These are phyloP conservation scores for Melanogaster broomeanus DNA, from an alignment of 768 basidiomycete genomes.

Conservation along the genomic window DNA sequence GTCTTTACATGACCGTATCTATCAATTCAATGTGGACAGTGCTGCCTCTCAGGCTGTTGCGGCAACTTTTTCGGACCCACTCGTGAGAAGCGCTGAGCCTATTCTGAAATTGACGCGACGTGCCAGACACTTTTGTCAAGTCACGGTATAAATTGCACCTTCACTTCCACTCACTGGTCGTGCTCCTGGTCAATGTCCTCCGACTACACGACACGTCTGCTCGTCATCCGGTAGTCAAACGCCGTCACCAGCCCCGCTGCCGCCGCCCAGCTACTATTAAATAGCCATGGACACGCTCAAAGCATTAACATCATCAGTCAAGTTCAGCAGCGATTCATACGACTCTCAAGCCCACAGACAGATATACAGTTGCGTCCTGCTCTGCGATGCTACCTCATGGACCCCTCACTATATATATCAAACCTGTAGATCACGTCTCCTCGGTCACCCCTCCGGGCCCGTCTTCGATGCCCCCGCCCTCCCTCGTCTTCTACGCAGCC, in stretches of 20 bases:
- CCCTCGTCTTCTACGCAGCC: conserved; percentile 25
- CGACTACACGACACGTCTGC: background rate
- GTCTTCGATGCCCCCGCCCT: conserved; percentile 7
- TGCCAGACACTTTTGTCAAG: too few relatives aligned
- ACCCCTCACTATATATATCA: background rate
- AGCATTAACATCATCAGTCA: conserved; percentile 13
- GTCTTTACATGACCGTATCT: too few relatives aligned
- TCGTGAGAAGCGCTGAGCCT: too few relatives aligned
- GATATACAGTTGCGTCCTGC: conserved; percentile 16
- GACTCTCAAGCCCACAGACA: conserved; percentile 5
- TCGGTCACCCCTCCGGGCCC: background rate
- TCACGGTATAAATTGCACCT: too few relatives aligned
- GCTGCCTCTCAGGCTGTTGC: too few relatives aligned
- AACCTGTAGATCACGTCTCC: conserved; percentile 9
- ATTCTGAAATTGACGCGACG: too few relatives aligned
- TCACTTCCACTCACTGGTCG: too few relatives aligned
- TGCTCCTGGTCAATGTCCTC: too few relatives aligned
- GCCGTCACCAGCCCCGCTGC: background rate
- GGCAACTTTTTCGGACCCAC: too few relatives aligned
- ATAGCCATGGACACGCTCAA: conserved; percentile 10
- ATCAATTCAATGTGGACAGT: too few relatives aligned
- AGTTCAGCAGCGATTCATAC: conserved; percentile 17
- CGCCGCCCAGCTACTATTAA: background rate
- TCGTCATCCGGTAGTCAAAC: background rate
- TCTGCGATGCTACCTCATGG: background rate